Conservation (phyloP, 352 stramenopile genomes). For the Phytophthora litchii region DNA sequence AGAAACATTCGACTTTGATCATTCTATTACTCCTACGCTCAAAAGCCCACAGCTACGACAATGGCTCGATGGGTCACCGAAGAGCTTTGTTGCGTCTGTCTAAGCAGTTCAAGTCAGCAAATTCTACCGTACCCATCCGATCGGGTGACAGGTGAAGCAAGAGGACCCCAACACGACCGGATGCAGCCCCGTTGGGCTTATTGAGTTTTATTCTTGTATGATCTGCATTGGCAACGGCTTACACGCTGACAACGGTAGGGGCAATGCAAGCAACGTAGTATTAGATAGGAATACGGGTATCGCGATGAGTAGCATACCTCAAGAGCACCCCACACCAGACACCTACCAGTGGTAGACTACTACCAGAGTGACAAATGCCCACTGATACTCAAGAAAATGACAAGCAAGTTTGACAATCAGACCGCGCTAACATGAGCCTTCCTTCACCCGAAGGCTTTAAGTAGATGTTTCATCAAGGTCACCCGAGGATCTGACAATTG, state of each 20-base stretch:
- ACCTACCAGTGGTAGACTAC: background rate
- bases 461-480: background rate
- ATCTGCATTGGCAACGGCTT: conserved; percentile 30
- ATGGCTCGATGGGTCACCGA: conserved; percentile 84
- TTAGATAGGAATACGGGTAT: conserved; percentile 24
- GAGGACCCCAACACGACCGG: conserved; percentile 11
- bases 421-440: background rate
- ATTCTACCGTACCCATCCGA: conserved; percentile 19
- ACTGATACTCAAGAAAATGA: conserved; percentile 27
- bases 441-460: no score
- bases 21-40: conserved; percentile 86
- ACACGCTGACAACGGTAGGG: conserved; percentile 7
- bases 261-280: conserved; percentile 15
- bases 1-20: conserved; percentile 87
- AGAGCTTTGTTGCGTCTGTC: conserved; percentile 83
- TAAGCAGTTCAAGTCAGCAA: conserved; percentile 41
- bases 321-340: conserved; percentile 10
- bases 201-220: conserved; percentile 32
- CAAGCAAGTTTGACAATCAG: conserved; percentile 18
- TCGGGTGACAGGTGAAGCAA: conserved; percentile 9
- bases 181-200: conserved; percentile 4
- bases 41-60: conserved; percentile 86
- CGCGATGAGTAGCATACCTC: conserved; percentile 15
- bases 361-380: conserved; percentile 4
- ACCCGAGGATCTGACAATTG: background rate